A percentile compares a stretch with the other conserved stretches of the same genome.
Conservation (phyloP, 352 stramenopile genomes). For the Globisporangium megalacanthum region DNA sequence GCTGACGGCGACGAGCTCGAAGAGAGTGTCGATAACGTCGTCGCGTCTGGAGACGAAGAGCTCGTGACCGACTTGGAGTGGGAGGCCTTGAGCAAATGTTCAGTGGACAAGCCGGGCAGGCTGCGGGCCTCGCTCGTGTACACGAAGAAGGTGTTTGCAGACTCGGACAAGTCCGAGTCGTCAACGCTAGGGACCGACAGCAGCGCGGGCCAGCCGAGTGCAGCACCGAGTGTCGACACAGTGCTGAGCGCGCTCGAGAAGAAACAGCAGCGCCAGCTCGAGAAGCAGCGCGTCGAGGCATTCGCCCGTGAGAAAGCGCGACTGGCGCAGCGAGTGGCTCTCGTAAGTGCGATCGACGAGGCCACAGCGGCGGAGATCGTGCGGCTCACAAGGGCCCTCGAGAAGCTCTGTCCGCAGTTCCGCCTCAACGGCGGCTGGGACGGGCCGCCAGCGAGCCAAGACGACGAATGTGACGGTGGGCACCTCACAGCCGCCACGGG, state of each 20-base stretch:
- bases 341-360: slow-evolving; percentile 29
- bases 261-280: slow-evolving; percentile 29
- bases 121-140: slow-evolving; percentile 52
- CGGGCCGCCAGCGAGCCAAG: slow-evolving; percentile 9
- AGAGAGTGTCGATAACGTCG: slow-evolving; percentile 49
- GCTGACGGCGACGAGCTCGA: slow-evolving; percentile 29
- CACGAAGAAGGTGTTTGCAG: slow-evolving; percentile 38
- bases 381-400: slow-evolving; percentile 24
- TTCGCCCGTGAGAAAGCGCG: slow-evolving; percentile 59
- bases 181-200: slow-evolving; percentile 12
- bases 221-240: slow-evolving; percentile 25
- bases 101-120: slow-evolving; percentile 33
- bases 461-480: not conserved
- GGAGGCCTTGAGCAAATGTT: slow-evolving; percentile 55
- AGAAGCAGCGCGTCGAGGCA: slow-evolving; percentile 30
- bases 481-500: too few relatives aligned
- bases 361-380: slow-evolving; percentile 22
- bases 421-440: slow-evolving; percentile 61
- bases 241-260: slow-evolving; percentile 50
- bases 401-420: slow-evolving; percentile 59
- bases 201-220: not conserved
- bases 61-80: slow-evolving; percentile 74
- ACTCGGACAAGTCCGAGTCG: slow-evolving; percentile 28
- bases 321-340: slow-evolving; percentile 35
- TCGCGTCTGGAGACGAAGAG: slow-evolving; percentile 26